Conservation (phyloP, 2,329 filamentous ascomycete species). For the Bipolaris zeicola region DNA sequence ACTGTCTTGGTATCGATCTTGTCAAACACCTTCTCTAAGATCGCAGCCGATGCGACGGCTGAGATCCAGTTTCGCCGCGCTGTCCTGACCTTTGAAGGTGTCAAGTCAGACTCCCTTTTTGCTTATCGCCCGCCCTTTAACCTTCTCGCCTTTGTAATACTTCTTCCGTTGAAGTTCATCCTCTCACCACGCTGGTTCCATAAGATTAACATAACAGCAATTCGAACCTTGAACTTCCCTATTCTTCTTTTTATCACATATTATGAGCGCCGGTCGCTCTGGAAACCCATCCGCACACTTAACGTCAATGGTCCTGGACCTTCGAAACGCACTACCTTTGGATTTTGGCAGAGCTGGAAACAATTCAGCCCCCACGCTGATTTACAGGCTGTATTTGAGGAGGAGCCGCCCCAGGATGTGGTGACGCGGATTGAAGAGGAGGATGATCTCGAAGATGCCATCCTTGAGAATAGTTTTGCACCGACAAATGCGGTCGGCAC, state of each 20-base stretch:
- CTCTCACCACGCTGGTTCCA: conserved; percentile 85
- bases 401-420: conserved; percentile 66
- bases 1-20: conserved; percentile 88
- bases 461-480: conserved; percentile 50
- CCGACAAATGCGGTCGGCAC: conserved; percentile 18
- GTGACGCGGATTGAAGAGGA: conserved; percentile 56
- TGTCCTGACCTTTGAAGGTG: conserved; percentile 82
- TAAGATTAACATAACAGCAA: conserved; percentile 81
- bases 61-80: conserved; percentile 83
- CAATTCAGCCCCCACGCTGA: conserved; percentile 72
- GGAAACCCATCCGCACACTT: conserved; percentile 56
- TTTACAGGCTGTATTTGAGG: conserved; percentile 73
- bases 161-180: conserved; percentile 79
- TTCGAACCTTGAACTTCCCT: conserved; percentile 76
- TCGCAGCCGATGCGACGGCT: conserved; percentile 76
- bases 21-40: conserved; percentile 80
- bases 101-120: conserved; percentile 83
- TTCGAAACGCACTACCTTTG: conserved; percentile 49
- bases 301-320: conserved; percentile 39
- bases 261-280: conserved; percentile 72
- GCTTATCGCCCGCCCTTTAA: conserved; percentile 85
- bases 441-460: conserved; percentile 54
- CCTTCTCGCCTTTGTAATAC: conserved; percentile 72
- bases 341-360: conserved; percentile 64
- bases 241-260: conserved; percentile 73